Evolutionary conservation across 192 early-diverging fungal genomes (phyloP), one percentile per base, ranked within the genome.

Genomic region (Linnemannia hyalina): DNA sequence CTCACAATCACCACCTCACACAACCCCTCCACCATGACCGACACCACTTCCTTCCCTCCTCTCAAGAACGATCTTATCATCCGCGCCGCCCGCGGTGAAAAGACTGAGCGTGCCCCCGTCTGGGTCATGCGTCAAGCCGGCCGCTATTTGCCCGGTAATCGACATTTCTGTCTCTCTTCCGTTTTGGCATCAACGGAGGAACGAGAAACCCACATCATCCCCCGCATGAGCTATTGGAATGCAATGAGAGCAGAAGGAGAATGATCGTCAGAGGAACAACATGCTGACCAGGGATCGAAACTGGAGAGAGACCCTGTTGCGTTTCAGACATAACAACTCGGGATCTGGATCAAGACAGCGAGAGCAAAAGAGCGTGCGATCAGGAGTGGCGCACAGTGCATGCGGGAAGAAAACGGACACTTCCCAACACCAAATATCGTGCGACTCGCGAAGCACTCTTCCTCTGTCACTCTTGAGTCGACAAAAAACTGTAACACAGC

Each of bases 101-200:
- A 89, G 80, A 89, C 96, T 54, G 92, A 96, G 84, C 93, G 95
- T 44, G 92, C 93, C 15, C 95, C 95, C 22, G 96, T 99, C n/a
- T 99, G 98, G 98, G 96, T 98, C 88, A 99, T 99, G 98, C 92
- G 98, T 63, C 98, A 99, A 89, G 98, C 98, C 13, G 98, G 98
- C 18, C 93, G 98, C 23, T 99, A 99, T 78, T 91, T 99, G 86
- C 97, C 98, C 71, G 95, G 95, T 96, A 92, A 65, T 65, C 32
- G 60, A 65, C 60, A 32, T 4, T 15, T 8, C 60, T 65, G 44
- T 46, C 26, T 32, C 9, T 13, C 60, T 60, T 22, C 23, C 29
- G 60, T 0, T 29, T 32, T 10, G 55, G 11, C 60, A 65, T 65
- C 29, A 32, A 26, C 26, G 13, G 60, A 65, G 13, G 60, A 65